Evolutionary conservation across 1,284 basidiomycete genomes (phyloP).

Genomic region (Stygiomarasmius scandens): DNA sequence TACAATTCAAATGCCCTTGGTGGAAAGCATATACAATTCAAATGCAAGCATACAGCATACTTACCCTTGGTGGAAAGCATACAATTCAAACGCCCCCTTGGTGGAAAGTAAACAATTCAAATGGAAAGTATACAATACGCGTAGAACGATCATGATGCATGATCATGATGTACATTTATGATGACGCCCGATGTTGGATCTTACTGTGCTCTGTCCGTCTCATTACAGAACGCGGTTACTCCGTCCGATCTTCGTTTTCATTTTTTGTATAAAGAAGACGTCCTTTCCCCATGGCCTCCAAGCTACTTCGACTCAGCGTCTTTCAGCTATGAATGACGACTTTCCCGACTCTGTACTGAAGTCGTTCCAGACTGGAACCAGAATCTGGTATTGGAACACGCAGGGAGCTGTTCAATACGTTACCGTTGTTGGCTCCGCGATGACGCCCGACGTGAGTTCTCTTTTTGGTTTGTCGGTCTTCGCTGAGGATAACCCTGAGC

Average conservation of each 20-base stretch:
- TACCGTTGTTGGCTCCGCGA: conserved; percentile 49
- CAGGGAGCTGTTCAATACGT: conserved; percentile 59
- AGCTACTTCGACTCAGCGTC: conserved; percentile 3
- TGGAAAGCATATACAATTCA: no score
- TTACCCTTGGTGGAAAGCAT: no score
- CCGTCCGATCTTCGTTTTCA: conserved; percentile 11
- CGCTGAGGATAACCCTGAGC: conserved; percentile 15
- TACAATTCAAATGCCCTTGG: no score
- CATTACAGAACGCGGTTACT: no score
- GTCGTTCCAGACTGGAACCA: conserved; percentile 55
- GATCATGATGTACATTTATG: no score
- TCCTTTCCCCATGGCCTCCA: neutral
- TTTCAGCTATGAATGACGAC: conserved; percentile 39
- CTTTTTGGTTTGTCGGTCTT: conserved; percentile 10
- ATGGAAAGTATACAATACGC: no score
- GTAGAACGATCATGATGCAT: no score
- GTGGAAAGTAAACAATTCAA: no score
- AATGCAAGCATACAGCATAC: no score
- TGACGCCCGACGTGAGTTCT: conserved; percentile 54
- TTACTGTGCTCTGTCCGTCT: no score
- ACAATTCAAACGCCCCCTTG: no score
- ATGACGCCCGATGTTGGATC: no score
- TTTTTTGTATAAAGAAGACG: conserved; percentile 12
- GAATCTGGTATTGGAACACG: conserved; percentile 65
- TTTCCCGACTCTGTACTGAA: conserved; percentile 35